Evolutionary conservation across 2,329 filamentous ascomycete genomes (phyloP).

Genomic region (Sphaerostilbella broomeana): DNA sequence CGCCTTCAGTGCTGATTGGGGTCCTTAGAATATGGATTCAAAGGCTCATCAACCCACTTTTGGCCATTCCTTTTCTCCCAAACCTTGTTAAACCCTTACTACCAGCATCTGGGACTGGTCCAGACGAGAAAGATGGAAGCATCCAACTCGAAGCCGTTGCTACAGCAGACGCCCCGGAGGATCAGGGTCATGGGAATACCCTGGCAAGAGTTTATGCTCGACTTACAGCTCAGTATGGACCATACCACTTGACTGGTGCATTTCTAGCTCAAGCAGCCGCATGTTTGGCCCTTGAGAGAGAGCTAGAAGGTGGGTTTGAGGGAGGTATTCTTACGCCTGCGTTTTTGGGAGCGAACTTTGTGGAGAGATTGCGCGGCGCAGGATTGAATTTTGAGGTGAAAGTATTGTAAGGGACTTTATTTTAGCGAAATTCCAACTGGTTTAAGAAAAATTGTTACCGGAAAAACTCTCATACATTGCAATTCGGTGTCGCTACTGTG

Average conservation of each 20-base stretch:
- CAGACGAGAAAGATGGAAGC: not conserved
- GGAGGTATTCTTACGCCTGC: not conserved
- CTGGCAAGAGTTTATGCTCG: not conserved
- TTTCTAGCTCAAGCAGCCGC: not conserved
- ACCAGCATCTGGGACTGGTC: not conserved
- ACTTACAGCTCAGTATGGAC: not conserved
- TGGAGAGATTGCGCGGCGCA: not conserved
- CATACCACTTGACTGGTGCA: not conserved
- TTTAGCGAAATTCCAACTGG: too few relatives aligned
- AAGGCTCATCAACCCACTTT: not conserved
- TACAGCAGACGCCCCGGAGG: not conserved
- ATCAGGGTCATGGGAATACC: not conserved
- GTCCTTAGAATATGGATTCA: not conserved
- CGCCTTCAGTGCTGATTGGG: not conserved
- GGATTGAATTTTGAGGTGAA: not conserved
- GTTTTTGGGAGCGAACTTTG: not conserved
- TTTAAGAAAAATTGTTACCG: too few relatives aligned
- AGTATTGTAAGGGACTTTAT: slow-evolving; percentile 3
- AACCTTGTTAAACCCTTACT: not conserved
- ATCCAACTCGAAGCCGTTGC: not conserved
- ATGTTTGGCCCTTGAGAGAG: not conserved
- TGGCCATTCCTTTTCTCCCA: not conserved
- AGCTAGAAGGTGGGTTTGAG: not conserved
- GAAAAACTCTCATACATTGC: too few relatives aligned
- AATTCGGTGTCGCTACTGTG: too few relatives aligned